Percentiles rank a stretch among this genome's conserved stretches.
phyloP scores from a whole-genome alignment of 345 rosid species.

The Stellera chamaejasme region DNA sequence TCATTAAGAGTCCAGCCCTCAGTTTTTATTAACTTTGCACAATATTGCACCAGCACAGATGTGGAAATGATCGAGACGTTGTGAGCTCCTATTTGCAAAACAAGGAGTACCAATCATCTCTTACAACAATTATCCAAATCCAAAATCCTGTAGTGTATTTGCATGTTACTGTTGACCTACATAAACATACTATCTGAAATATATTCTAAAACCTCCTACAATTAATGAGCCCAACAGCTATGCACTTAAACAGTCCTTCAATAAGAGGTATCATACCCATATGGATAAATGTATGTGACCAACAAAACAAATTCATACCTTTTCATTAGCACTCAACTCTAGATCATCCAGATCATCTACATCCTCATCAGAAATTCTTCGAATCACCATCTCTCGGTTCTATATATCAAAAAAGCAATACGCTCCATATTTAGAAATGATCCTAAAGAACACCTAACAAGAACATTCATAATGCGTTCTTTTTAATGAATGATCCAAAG shows the following conservation, averaged over 20 bases:
- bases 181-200: too few relatives aligned
- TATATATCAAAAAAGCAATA: slow-evolving; percentile 16
- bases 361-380: slow-evolving; percentile 57
- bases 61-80: too few relatives aligned
- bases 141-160: too few relatives aligned
- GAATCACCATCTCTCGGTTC: slow-evolving; percentile 38
- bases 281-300: neutral
- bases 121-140: too few relatives aligned
- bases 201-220: too few relatives aligned
- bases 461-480: neutral
- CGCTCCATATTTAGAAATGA: neutral
- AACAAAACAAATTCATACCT: neutral
- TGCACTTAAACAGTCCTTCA: neutral
- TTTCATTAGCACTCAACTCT: slow-evolving; percentile 19
- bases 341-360: slow-evolving; percentile 24
- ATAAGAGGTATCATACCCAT: neutral
- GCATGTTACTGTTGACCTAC: too few relatives aligned
- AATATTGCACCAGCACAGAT: too few relatives aligned
- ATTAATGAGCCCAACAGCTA: slow-evolving; percentile 1
- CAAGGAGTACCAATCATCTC: too few relatives aligned
- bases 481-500: neutral
- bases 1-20: too few relatives aligned
- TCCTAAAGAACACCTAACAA: slow-evolving; percentile 6
- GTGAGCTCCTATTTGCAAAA: too few relatives aligned
- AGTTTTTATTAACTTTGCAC: too few relatives aligned